Percentiles rank a stretch among this genome's conserved stretches.
phyloP scores from a whole-genome alignment of 352 stramenopile genomes.

The Phytophthora hibernalis region DNA sequence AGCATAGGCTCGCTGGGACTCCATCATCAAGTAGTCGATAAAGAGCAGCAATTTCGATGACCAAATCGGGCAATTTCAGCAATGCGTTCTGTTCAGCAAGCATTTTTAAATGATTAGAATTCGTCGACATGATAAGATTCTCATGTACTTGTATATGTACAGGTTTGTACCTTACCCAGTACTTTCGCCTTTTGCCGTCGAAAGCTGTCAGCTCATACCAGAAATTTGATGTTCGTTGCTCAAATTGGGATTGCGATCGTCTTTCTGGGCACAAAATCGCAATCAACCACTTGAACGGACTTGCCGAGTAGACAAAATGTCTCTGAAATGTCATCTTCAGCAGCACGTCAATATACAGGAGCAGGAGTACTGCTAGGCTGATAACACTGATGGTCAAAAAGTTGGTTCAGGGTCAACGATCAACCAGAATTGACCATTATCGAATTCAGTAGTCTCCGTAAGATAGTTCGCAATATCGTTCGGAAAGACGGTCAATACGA shows the following conservation, averaged over 20 bases:
- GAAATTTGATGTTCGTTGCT: background rate
- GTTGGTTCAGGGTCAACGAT: conserved; percentile 25
- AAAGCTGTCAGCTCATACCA: conserved; percentile 12
- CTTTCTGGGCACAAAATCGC: background rate
- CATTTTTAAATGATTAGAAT: background rate
- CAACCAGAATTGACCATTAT: conserved; percentile 59
- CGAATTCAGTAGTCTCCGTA: conserved; percentile 52
- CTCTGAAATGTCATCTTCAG: conserved; percentile 29
- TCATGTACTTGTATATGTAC: too few relatives aligned
- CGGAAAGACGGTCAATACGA: conserved; percentile 34
- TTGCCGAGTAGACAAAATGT: background rate
- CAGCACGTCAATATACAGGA: conserved; percentile 29
- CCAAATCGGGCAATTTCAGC: background rate
- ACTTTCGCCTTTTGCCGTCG: conserved; percentile 6
- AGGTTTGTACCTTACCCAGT: conserved; percentile 4
- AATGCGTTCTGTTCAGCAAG: background rate
- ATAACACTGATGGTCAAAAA: conserved; percentile 19
- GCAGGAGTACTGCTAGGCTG: conserved; percentile 13
- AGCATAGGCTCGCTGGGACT: conserved; percentile 8
- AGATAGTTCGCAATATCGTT: conserved; percentile 49
- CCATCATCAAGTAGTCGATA: conserved; percentile 6
- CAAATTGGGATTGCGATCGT: background rate
- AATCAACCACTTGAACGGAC: background rate
- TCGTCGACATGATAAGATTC: background rate
- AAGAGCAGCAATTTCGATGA: background rate